Conservation (phyloP, 106 monocot genomes). For the Apostasia shenzhenica region DNA sequence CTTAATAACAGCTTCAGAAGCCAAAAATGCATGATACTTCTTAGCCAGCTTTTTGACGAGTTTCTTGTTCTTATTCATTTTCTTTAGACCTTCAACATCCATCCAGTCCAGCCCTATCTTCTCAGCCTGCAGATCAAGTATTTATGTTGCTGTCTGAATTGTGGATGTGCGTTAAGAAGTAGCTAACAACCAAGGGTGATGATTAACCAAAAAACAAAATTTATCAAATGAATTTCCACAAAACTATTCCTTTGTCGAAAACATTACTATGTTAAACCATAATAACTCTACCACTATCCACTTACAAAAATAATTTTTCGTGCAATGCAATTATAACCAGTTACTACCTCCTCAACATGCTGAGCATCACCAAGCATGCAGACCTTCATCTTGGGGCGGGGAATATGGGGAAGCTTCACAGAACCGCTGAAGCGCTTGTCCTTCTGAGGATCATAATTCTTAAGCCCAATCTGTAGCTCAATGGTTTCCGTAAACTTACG, state of each 20-base stretch:
- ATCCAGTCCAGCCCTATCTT: conserved; percentile 56
- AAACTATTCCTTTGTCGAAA: too few species aligned
- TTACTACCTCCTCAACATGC: conserved; percentile 53
- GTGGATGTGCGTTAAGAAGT: neutral
- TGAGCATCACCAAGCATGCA: conserved; percentile 76
- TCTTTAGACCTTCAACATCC: conserved; percentile 57
- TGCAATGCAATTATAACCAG: neutral
- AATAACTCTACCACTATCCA: too few species aligned
- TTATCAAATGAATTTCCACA: neutral
- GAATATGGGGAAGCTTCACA: conserved; percentile 61
- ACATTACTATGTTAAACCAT: too few species aligned
- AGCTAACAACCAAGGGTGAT: neutral
- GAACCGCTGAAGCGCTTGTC: conserved; percentile 72
- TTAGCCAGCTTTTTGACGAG: conserved; percentile 63
- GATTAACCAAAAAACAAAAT: neutral
- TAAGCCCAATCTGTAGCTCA: conserved; percentile 56
- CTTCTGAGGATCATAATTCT: conserved; percentile 63
- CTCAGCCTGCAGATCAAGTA: conserved; percentile 29
- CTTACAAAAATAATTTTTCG: neutral
- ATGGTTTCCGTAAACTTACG: conserved; percentile 41
- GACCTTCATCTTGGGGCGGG: conserved; percentile 61
- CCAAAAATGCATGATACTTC: conserved; percentile 63
- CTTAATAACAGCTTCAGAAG: conserved; percentile 64
- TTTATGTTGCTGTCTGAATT: neutral
- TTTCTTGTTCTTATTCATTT: conserved; percentile 67